phyloP scores from a whole-genome alignment of 192 early-diverging fungal genomes.

The Phlyctochytrium bullatum region DNA sequence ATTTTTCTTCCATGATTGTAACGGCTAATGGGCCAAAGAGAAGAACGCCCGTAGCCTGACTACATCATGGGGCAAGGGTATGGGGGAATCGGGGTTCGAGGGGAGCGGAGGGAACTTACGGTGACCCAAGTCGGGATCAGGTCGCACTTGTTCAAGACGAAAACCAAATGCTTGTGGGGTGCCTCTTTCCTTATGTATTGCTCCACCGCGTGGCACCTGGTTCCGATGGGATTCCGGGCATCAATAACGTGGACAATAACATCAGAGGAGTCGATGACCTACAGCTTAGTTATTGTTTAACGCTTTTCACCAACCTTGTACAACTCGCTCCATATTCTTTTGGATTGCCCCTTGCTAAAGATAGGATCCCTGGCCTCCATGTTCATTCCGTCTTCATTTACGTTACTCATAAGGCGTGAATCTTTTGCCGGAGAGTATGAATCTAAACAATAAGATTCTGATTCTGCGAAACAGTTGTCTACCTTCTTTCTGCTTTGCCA shows the following conservation, averaged over 20 bases:
- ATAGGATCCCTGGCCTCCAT: slow-evolving; percentile 83
- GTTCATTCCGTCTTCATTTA: slow-evolving; percentile 39
- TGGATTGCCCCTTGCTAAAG: slow-evolving; percentile 90
- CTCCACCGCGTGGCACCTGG: slow-evolving; percentile 90
- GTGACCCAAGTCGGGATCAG: slow-evolving; percentile 99
- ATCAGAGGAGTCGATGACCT: slow-evolving; percentile 94
- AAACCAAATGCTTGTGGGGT: slow-evolving; percentile 94
- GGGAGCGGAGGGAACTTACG: slow-evolving; percentile 37
- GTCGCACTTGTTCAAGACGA: slow-evolving; percentile 98
- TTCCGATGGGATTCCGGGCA: slow-evolving; percentile 96
- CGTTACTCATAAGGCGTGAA: slow-evolving; percentile 69
- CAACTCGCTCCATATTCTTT: slow-evolving; percentile 97
- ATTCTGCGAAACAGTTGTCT: no score
- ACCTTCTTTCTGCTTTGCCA: no score
- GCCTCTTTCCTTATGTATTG: slow-evolving; percentile 89
- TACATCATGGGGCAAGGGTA: slow-evolving; percentile 7
- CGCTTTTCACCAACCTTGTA: slow-evolving; percentile 67
- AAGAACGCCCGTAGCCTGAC: no score
- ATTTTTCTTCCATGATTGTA: slow-evolving; percentile 57
- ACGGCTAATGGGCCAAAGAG: no score
- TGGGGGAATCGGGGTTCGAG: not conserved
- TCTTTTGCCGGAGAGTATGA: slow-evolving; percentile 59
- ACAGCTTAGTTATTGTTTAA: not conserved
- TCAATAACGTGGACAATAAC: slow-evolving; percentile 93
- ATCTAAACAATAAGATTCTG: not conserved